These are phyloP conservation scores for Paramyrothecium roridum DNA, from an alignment of 2,329 filamentous ascomycete genomes.

Conservation along the genomic window DNA sequence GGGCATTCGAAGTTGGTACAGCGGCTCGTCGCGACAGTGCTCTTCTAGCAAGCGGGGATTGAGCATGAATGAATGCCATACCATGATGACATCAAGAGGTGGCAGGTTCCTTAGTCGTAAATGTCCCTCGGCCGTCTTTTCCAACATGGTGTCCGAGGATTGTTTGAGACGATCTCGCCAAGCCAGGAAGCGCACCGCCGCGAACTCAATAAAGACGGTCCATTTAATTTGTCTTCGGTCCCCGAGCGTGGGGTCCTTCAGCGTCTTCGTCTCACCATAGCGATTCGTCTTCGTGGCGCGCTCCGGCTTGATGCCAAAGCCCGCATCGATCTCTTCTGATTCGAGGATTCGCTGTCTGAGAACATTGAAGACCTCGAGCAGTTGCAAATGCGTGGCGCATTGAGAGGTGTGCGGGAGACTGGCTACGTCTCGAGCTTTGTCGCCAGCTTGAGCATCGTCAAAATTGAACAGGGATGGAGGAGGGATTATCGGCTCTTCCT, in stretches of 20 bases:
- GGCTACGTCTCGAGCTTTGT: background rate
- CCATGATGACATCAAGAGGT: constrained; percentile 29
- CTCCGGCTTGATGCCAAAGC: constrained; percentile 10
- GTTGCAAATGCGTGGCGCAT: constrained; percentile 57
- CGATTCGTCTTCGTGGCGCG: constrained; percentile 10
- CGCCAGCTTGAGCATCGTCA: background rate
- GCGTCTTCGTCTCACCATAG: constrained; percentile 12
- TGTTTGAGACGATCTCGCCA: constrained; percentile 11
- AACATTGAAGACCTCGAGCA: constrained; percentile 54
- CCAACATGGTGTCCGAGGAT: constrained; percentile 2
- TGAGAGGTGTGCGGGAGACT: constrained; percentile 14
- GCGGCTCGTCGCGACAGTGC: constrained; percentile 6
- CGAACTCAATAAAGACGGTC: constrained; percentile 20
- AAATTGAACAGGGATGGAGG: background rate
- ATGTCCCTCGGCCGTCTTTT: background rate
- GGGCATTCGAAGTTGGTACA: constrained; percentile 14
- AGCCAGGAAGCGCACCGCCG: constrained; percentile 19
- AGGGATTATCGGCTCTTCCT: constrained; percentile 1
- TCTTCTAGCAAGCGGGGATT: constrained; percentile 22
- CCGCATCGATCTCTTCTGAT: constrained; percentile 12
- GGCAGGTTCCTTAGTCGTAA: constrained; percentile 11
- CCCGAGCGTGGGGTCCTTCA: constrained; percentile 15
- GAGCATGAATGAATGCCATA: constrained; percentile 32
- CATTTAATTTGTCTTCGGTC: constrained; percentile 17
- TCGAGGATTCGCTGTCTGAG: constrained; percentile 33